Base-by-base conservation (phyloP, 1,284 basidiomycete genomes). In the Trichosporon sp. region DNA sequence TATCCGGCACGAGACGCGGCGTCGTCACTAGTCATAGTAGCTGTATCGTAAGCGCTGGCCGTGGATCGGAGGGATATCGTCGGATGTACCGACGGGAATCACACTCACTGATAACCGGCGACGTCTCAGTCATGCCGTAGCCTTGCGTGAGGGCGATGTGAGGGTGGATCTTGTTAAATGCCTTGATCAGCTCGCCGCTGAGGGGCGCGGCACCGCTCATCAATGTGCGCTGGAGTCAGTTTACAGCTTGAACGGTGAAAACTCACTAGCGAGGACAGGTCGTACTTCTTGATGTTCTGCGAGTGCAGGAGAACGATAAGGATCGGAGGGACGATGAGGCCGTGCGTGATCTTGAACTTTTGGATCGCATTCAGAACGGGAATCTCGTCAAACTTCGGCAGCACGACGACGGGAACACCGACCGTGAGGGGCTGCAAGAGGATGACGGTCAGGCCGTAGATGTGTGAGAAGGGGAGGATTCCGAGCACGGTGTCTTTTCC, bases 161-260 rank as follows among this genome's bases (percentile, higher is more conserved):
- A 5, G 70, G 70, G 46, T 68, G 70, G 0, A 34, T 36, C 11
- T 65, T 65, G 34, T 68, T 68, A 40, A 80, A 75, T 0, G 69
- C 65, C 19, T 60, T 25, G 34, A 70, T 70, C 13, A 80, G 67
- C 25, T 78, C 74, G 25, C 68, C 54, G 3, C 89, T 87, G 4
- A 93, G 83, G 0, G 92, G 92, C 2, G 94, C 94, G 0, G 92
- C 94, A 7, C 91, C 92, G 1, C 86, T 89, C 69, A 87, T 83
- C 56, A 93, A 77, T n/a, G 82, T 78, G 10, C 95, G 75, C 3
- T 85, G 84, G 3, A 14, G 83, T 84, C 58, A 94, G 67, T 33
- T 34, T 3, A 52, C 16, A 7, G 6, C 16, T 9, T 9, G 21
- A 2, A 14, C 14, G 14, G 3, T n/a, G 4, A 5, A n/a, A 54